Percentiles rank a stretch among this genome's conserved stretches.
Conservation (phyloP, 768 basidiomycete species). For the Phylloporus rhodoxanthus region DNA sequence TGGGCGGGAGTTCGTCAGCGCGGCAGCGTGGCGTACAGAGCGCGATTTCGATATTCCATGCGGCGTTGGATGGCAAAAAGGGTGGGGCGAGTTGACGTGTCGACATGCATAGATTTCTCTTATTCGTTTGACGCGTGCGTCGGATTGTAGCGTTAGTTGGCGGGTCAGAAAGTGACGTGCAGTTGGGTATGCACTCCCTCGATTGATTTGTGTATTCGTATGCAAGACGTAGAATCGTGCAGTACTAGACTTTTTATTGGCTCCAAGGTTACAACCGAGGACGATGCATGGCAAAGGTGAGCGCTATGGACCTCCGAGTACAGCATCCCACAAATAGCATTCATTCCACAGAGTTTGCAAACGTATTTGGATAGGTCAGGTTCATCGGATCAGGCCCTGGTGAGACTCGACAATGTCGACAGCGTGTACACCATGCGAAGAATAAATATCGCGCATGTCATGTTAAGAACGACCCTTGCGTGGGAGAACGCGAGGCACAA, state of each 20-base stretch:
- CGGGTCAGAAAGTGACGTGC: background rate
- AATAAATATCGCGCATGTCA: background rate
- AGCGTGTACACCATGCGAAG: background rate
- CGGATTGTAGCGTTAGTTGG: background rate
- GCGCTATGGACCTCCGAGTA: no score
- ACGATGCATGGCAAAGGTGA: no score
- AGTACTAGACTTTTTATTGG: background rate
- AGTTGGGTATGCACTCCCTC: background rate
- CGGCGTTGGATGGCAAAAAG: slow-evolving; percentile 25
- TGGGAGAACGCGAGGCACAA: background rate
- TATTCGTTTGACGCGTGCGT: background rate
- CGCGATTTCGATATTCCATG: slow-evolving; percentile 25
- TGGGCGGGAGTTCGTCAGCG: slow-evolving; percentile 21
- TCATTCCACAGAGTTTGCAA: background rate
- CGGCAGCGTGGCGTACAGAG: slow-evolving; percentile 21
- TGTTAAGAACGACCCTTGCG: background rate
- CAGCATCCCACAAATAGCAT: no score
- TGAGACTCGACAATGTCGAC: background rate
- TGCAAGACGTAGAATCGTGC: background rate
- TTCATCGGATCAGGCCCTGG: background rate
- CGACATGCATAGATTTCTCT: background rate
- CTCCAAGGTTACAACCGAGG: no score
- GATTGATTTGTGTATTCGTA: background rate
- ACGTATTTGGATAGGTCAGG: background rate
- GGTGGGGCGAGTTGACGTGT: slow-evolving; percentile 8